These are phyloP conservation scores for Termitomyces sp. DNA, from an alignment of 768 basidiomycete species.

Conservation along the genomic window DNA sequence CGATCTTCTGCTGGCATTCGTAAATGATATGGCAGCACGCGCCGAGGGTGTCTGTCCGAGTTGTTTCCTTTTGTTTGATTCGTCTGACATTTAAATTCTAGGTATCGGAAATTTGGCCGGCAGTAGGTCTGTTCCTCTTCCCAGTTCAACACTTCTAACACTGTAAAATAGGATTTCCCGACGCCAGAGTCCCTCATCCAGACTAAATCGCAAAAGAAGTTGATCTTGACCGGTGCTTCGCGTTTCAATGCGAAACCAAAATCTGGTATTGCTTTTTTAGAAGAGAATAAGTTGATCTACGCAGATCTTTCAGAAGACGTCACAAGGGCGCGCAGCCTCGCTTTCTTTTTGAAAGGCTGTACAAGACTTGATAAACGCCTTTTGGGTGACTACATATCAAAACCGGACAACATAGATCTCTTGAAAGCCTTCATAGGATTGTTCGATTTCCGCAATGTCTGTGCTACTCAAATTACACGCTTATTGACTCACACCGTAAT, in stretches of 20 bases:
- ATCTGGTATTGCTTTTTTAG: slow-evolving; percentile 81
- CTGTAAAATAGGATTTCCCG: slow-evolving; percentile 41
- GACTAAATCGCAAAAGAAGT: slow-evolving; percentile 80
- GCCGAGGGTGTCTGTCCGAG: slow-evolving; percentile 33
- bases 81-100: slow-evolving; percentile 18
- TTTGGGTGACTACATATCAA: slow-evolving; percentile 89
- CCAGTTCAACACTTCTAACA: slow-evolving; percentile 1
- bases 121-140: slow-evolving; percentile 33
- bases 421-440: slow-evolving; percentile 82
- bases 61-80: neutral
- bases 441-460: slow-evolving; percentile 85
- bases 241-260: slow-evolving; percentile 95
- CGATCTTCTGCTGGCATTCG: slow-evolving; percentile 80
- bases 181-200: slow-evolving; percentile 51
- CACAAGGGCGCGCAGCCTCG: slow-evolving; percentile 64
- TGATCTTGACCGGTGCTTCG: slow-evolving; percentile 76
- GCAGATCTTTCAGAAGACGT: slow-evolving; percentile 49
- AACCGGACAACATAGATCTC: slow-evolving; percentile 79
- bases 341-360: slow-evolving; percentile 79
- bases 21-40: slow-evolving; percentile 82
- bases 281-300: slow-evolving; percentile 89
- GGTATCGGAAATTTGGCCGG: slow-evolving; percentile 53
- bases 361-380: slow-evolving; percentile 87
- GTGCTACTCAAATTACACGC: slow-evolving; percentile 17
- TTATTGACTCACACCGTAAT: neutral